Evolutionary conservation across 352 stramenopile genomes (phyloP).

Genomic region (Peronosclerospora sorghi): DNA sequence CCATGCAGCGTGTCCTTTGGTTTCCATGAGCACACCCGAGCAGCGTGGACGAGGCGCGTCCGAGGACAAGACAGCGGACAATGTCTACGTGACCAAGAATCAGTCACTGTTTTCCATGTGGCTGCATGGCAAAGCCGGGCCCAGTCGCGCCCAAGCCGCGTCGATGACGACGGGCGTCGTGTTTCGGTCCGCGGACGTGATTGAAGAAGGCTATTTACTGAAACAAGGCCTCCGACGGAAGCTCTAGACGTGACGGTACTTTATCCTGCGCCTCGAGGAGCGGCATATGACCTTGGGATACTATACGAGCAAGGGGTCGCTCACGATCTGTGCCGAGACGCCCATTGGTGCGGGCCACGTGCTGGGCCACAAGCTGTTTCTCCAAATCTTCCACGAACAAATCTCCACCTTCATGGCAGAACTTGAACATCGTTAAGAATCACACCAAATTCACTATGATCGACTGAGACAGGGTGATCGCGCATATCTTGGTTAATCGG

Average conservation of each 20-base stretch:
- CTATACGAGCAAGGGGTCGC: conserved; percentile 75
- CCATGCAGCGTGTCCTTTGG: no score
- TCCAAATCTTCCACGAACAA: no score
- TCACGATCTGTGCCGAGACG: conserved; percentile 72
- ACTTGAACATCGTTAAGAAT: no score
- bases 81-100: conserved; percentile 81
- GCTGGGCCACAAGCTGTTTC: conserved; percentile 34
- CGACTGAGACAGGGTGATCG: no score
- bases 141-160: conserved; percentile 30
- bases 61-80: conserved; percentile 31
- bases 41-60: conserved; percentile 6
- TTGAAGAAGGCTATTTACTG: conserved; percentile 76
- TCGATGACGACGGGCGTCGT: no score
- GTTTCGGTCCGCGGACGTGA: conserved; percentile 75
- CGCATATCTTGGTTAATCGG: no score
- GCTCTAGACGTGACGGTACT: conserved; percentile 77
- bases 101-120: conserved; percentile 76
- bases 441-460: no score
- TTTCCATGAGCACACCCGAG: conserved; percentile 14
- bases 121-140: conserved; percentile 67
- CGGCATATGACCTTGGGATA: conserved; percentile 83
- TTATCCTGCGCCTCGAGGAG: conserved; percentile 79
- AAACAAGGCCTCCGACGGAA: conserved; percentile 80
- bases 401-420: no score
- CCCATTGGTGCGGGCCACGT: conserved; percentile 65